Evolutionary conservation across 257 asterid species (phyloP).

Genomic region (Nicotiana obtusifolia): DNA sequence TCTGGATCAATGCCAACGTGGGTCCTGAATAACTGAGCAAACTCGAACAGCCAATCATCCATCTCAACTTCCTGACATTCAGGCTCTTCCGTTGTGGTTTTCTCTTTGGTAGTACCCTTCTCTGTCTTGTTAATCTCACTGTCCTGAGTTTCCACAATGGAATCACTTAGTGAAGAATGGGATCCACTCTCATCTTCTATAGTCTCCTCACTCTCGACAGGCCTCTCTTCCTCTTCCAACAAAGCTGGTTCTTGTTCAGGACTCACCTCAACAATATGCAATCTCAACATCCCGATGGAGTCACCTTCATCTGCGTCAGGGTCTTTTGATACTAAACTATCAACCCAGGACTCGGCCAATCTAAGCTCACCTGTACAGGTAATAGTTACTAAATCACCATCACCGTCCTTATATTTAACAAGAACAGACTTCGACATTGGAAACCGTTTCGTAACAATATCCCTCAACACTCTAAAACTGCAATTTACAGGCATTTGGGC

Average conservation of each 20-base stretch:
- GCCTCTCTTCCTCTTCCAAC: constrained; percentile 62
- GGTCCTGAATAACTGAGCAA: constrained; percentile 81
- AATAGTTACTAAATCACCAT: constrained; percentile 78
- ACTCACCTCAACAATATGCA: constrained; percentile 86
- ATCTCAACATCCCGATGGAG: constrained; percentile 54
- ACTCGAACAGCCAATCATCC: constrained; percentile 94
- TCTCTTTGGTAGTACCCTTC: constrained; percentile 36
- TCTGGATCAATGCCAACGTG: constrained; percentile 91
- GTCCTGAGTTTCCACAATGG: constrained; percentile 41
- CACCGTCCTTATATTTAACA: constrained; percentile 71
- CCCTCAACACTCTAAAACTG: constrained; percentile 58
- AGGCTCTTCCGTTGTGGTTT: constrained; percentile 44
- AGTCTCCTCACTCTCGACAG: constrained; percentile 29
- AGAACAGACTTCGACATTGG: constrained; percentile 79
- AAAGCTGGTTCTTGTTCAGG: constrained; percentile 90
- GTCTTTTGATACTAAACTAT: constrained; percentile 36
- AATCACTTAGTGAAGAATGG: constrained; percentile 43
- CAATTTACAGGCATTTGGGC: constrained; percentile 78
- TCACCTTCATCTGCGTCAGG: constrained; percentile 44
- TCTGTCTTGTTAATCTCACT: constrained; percentile 41
- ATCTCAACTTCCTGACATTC: constrained; percentile 86
- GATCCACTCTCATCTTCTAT: constrained; percentile 49
- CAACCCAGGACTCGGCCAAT: constrained; percentile 66
- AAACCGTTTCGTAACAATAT: constrained; percentile 53
- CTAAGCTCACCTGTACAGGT: constrained; percentile 67